phyloP scores from a whole-genome alignment of 2,329 filamentous ascomycete genomes.

The Claviceps sp. region DNA sequence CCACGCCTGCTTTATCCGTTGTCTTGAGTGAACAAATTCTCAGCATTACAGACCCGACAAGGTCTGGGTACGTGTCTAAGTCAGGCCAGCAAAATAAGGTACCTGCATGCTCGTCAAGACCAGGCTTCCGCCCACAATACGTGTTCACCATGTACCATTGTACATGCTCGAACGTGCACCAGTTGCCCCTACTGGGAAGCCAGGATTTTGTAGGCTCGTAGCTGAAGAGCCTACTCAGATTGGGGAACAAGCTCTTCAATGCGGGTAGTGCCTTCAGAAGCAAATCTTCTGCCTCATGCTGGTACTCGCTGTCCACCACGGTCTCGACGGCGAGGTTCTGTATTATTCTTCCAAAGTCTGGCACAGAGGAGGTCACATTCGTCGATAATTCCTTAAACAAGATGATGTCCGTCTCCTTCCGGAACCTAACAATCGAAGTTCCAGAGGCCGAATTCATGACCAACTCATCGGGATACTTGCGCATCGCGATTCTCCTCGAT shows the following conservation, averaged over 20 bases:
- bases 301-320: conserved; percentile 1
- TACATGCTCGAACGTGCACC: conserved; percentile 19
- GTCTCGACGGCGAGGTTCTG: conserved; percentile 15
- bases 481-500: conserved; percentile 20
- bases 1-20: conserved; percentile 7
- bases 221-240: conserved; percentile 6
- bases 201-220: conserved; percentile 12
- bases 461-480: conserved; percentile 19
- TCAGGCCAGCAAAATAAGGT: conserved; percentile 22
- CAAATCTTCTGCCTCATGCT: background rate
- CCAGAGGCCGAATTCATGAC: conserved; percentile 13
- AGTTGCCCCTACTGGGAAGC: conserved; percentile 7
- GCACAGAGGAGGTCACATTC: conserved; percentile 8
- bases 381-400: conserved; percentile 7
- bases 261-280: conserved; percentile 1
- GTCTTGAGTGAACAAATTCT: background rate
- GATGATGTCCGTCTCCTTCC: conserved; percentile 18
- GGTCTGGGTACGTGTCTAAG: conserved; percentile 15
- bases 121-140: conserved; percentile 11
- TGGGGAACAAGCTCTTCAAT: conserved; percentile 8
- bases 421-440: conserved; percentile 16
- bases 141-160: conserved; percentile 16
- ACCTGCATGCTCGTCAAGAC: conserved; percentile 13
- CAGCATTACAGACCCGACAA: conserved; percentile 13
- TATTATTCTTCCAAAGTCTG: conserved; percentile 16